These are phyloP conservation scores for Henningerozyma blattae DNA, from an alignment of 805 yeast species.

Conservation along the genomic window DNA sequence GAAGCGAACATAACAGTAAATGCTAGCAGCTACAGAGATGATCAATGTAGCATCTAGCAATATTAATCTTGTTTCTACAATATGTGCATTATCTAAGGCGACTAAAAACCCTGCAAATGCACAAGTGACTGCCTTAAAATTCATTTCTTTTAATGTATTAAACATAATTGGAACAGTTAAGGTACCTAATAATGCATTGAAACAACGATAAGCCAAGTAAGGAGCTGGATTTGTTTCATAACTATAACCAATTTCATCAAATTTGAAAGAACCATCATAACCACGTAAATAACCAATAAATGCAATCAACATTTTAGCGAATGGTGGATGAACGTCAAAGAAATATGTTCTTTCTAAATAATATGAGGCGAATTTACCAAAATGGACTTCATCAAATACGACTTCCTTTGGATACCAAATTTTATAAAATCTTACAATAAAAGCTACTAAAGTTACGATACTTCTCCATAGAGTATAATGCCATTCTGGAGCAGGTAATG, in stretches of 20 bases:
- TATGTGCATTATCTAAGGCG: conserved; percentile 81
- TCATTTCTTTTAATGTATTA: conserved; percentile 73
- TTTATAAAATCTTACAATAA: conserved; percentile 50
- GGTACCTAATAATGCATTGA: conserved; percentile 73
- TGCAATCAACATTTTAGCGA: conserved; percentile 88
- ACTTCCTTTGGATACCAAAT: conserved; percentile 61
- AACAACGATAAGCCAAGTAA: conserved; percentile 67
- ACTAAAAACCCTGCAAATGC: conserved; percentile 65
- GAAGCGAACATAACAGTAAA: conserved; percentile 70
- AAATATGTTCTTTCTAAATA: conserved; percentile 84
- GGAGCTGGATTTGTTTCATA: conserved; percentile 76
- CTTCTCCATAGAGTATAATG: conserved; percentile 39
- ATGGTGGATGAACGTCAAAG: conserved; percentile 97
- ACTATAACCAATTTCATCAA: conserved; percentile 77
- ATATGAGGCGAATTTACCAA: conserved; percentile 76
- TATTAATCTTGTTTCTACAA: conserved; percentile 81
- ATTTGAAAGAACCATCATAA: conserved; percentile 84
- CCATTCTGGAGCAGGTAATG: conserved; percentile 19
- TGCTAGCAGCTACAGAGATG: conserved; percentile 68
- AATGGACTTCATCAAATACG: conserved; percentile 80
- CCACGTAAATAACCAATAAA: conserved; percentile 81
- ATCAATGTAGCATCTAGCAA: conserved; percentile 84
- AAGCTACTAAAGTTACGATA: conserved; percentile 53
- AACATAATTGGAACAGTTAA: conserved; percentile 76
- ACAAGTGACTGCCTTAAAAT: conserved; percentile 69